Base-by-base conservation (phyloP, 2,329 filamentous ascomycete species). In the Calonectria ilicicola region DNA sequence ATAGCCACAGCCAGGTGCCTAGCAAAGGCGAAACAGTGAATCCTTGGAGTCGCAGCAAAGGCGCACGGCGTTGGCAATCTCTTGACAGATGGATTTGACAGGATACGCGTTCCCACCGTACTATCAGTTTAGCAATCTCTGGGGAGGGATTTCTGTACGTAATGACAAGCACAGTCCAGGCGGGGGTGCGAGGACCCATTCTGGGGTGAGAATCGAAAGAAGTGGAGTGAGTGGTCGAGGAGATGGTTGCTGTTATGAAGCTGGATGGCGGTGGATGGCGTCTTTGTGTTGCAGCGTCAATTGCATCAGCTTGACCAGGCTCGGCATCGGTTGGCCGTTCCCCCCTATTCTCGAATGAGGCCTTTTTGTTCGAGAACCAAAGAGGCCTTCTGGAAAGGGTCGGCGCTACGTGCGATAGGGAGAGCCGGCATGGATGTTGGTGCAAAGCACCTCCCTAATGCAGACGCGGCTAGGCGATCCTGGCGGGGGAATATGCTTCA, bases 121-220 rank as follows among this genome's bases (percentile, higher is more conserved):
- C 26, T 40, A 60, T 60, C 53, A 35, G 23, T 40, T 49, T 49
- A 44, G 46, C 44, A 35, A 63, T 56, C 47, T 66, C 65, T 58
- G 65, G 65, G 67, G 46, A 56, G 47, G 29, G 46, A 60, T 72
- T 65, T n/a, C 69, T 51, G 69, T 72, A 72, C 69, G 69, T 72
- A 72, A 72, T 72, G 49, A 47, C 65, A 63, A 51, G 64, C 58
- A 62, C 63, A 51, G 53, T 64, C 66, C 66, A 47, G 62, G 69
- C 69, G 69, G 69, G 69, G 66, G 38, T 40, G 60, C 51, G 44
- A 65, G 68, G 53, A 42, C 17, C 29, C 27, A 49, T 38, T 62
- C 42, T 29, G 53, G 29, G 49, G 46, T 46, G 21, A 73, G 64
- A 21, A 38, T 60, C 42, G 44, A 69, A 23, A 56, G 65, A 32